These are phyloP conservation scores for Chaetomium strumarium DNA, from an alignment of 2,329 filamentous ascomycete genomes.

Conservation along the genomic window DNA sequence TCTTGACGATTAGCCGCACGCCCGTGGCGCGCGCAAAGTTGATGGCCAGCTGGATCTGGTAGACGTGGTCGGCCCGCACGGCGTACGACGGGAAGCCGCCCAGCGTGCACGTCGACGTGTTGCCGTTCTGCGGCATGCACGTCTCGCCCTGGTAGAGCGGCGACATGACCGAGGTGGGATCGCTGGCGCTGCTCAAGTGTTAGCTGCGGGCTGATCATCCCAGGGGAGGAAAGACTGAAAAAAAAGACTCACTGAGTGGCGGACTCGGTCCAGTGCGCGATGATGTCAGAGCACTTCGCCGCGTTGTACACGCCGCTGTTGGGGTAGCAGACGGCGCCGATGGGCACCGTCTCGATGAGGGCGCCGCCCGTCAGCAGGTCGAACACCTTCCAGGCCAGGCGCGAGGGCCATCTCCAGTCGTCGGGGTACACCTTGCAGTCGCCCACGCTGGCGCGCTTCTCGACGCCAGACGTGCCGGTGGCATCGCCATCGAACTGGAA, in stretches of 20 bases:
- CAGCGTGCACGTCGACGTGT: constrained; percentile 26
- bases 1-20: constrained; percentile 37
- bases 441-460: constrained; percentile 13
- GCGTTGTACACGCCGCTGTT: constrained; percentile 27
- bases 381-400: constrained; percentile 28
- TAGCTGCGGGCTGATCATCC: neutral
- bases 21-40: constrained; percentile 38
- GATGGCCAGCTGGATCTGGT: constrained; percentile 35
- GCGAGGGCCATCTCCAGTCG: constrained; percentile 28
- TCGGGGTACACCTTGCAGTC: constrained; percentile 28
- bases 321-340: constrained; percentile 32
- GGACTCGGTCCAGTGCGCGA: constrained; percentile 24
- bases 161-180: constrained; percentile 31
- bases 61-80: constrained; percentile 33
- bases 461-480: neutral
- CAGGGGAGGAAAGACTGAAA: neutral
- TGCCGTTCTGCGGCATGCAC: constrained; percentile 28
- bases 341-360: constrained; percentile 31
- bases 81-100: constrained; percentile 36
- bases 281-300: constrained; percentile 28
- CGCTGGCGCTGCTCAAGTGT: constrained; percentile 23
- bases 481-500: constrained; percentile 22
- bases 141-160: constrained; percentile 31
- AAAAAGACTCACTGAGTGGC: constrained; percentile 13
- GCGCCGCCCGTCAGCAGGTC: constrained; percentile 25